Evolutionary conservation across 2,329 filamentous ascomycete species (phyloP).

Genomic region (Colletotrichum lentis): DNA sequence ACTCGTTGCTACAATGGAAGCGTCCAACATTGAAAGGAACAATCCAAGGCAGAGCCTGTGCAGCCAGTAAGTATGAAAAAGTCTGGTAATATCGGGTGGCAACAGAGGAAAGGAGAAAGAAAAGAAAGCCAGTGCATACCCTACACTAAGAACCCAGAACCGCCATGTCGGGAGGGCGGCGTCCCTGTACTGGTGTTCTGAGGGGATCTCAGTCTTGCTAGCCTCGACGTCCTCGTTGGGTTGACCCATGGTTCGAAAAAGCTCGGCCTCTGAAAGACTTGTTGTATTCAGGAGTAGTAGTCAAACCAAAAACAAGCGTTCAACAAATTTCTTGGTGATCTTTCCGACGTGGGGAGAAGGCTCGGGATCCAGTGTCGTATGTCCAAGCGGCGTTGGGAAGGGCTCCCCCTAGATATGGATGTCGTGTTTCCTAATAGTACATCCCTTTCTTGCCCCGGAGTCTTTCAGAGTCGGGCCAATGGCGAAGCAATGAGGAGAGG

Average conservation of each 20-base stretch:
- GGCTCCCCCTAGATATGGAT: background rate
- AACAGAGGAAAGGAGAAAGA: too few relatives aligned
- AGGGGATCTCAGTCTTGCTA: background rate
- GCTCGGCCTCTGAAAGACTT: background rate
- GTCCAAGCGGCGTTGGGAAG: background rate
- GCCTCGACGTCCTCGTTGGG: constrained; percentile 14
- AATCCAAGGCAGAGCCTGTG: constrained; percentile 60
- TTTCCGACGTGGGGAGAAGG: background rate
- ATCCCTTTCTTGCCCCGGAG: background rate
- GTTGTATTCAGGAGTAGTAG: background rate
- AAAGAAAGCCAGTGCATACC: constrained; percentile 40
- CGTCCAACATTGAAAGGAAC: constrained; percentile 67
- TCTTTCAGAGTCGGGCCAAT: background rate
- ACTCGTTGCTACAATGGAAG: constrained; percentile 67
- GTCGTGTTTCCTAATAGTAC: background rate
- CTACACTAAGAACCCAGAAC: constrained; percentile 48
- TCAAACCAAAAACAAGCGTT: background rate
- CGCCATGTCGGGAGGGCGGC: constrained; percentile 43
- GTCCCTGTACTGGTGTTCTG: constrained; percentile 14
- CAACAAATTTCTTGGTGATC: too few relatives aligned
- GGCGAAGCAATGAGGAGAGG: background rate
- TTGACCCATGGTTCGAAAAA: constrained; percentile 4
- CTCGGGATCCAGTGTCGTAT: background rate
- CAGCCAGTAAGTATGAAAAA: background rate
- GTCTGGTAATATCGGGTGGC: background rate